Conservation (phyloP, 768 basidiomycete genomes). For the Sporobolomyces phaffii region DNA sequence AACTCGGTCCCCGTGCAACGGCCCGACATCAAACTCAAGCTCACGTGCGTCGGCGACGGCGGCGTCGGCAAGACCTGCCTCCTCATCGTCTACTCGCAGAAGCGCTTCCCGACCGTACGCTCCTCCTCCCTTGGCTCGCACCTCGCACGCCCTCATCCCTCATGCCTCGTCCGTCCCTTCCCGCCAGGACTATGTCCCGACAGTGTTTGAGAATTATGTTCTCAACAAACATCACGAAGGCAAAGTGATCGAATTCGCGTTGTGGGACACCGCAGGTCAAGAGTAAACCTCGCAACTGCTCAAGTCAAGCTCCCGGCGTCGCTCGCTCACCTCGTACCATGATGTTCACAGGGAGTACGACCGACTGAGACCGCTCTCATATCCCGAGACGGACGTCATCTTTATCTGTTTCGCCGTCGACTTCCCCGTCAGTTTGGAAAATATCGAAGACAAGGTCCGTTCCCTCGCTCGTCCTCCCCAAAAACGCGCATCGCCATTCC, state of each 20-base stretch:
- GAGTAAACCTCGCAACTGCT: constrained; percentile 49
- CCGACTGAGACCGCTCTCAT: constrained; percentile 89
- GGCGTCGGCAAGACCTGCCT: constrained; percentile 64
- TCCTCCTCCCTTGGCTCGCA: neutral
- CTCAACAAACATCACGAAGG: constrained; percentile 88
- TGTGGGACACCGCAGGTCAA: constrained; percentile 99
- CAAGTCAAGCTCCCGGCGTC: neutral
- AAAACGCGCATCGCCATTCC: too few species aligned
- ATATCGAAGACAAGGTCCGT: constrained; percentile 95
- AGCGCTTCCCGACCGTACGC: constrained; percentile 80
- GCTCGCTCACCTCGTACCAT: neutral
- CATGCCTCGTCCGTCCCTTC: neutral
- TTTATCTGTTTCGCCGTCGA: constrained; percentile 98
- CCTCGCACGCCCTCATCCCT: neutral
- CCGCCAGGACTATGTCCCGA: constrained; percentile 76
- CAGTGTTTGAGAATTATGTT: constrained; percentile 95
- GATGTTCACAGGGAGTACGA: constrained; percentile 64
- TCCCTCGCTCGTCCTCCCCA: neutral
- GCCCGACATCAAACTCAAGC: constrained; percentile 33
- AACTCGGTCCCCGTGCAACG: constrained; percentile 9
- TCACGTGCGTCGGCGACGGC: constrained; percentile 38
- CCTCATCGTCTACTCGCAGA: constrained; percentile 90
- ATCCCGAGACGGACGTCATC: constrained; percentile 97
- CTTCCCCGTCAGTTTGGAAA: constrained; percentile 92
- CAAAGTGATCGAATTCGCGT: constrained; percentile 85